Evolutionary conservation across 345 rosid genomes (phyloP), one percentile per base, ranked within the genome.

Genomic region (Schrenkiella parvula): DNA sequence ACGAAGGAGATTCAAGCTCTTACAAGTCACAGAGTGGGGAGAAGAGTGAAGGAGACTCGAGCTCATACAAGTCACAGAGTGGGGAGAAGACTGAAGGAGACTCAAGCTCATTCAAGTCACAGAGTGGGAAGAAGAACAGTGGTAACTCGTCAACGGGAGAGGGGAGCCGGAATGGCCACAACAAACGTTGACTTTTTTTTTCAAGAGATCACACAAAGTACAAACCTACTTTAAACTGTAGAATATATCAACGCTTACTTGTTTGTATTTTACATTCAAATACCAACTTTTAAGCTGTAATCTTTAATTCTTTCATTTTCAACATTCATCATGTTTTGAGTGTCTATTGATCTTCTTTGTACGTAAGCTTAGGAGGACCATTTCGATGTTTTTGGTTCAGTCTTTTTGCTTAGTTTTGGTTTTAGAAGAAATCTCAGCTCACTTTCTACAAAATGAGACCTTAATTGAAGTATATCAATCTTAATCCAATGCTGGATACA

Each of bases 121-220:
- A 65, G 2, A 57, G 79, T 26, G 58, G 58, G 42, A 62, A 76
- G 37, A 75, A 68, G 54, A 54, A 51, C 38, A 38, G 78, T 78
- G 25, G 75, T 76, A 71, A 74, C 84, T 65, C 47, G 37, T 70
- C 77, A 25, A 44, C 42, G 44, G 66, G 13, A 47, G 80, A 76
- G 15, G 71, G 56, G 29, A 64, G 61, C 67, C 18, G 52, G 25
- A 64, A 57, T 55, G 18, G 53, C 53, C 66, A 57, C 52, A 56
- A 39, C 76, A 76, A 64, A 70, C 76, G 32, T 70, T 76, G 54
- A 76, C 66, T 12, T 63, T 51, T 22, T 11, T 3, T 42, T 1
- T 10, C 6, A 32, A 10, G 17, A 21, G 2, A 13, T 8, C 15
- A 15, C 44, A 21, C 14, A 28, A 67, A 67, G n/a, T 26, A 58